Evolutionary conservation across 192 early-diverging fungal genomes (phyloP).

Genomic region (Gryganskiella cystojenkinii): DNA sequence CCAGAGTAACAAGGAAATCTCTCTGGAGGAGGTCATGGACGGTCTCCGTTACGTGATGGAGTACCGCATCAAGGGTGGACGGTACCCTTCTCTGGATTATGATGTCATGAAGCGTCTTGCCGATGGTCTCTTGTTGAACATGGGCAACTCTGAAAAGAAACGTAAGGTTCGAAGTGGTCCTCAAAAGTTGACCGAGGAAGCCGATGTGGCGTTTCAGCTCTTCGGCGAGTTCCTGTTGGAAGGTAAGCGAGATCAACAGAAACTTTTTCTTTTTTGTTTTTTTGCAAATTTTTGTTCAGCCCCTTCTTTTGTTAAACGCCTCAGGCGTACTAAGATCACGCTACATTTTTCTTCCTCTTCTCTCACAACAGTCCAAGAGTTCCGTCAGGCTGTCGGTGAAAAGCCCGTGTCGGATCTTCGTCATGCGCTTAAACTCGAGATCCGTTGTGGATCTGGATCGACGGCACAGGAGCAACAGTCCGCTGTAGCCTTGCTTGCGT

Average conservation of each 20-base stretch:
- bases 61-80: slow-evolving; percentile 88
- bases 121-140: slow-evolving; percentile 87
- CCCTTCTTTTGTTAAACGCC: not conserved
- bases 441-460: slow-evolving; percentile 74
- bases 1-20: slow-evolving; percentile 71
- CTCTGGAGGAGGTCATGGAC: slow-evolving; percentile 83
- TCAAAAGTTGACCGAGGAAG: slow-evolving; percentile 74
- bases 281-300: not conserved
- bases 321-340: not conserved
- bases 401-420: slow-evolving; percentile 84
- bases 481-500: slow-evolving; percentile 80
- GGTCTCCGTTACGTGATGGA: slow-evolving; percentile 96
- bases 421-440: slow-evolving; percentile 80
- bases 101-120: slow-evolving; percentile 88
- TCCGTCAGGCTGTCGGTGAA: slow-evolving; percentile 82
- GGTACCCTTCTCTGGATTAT: slow-evolving; percentile 82
- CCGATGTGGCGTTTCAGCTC: slow-evolving; percentile 87
- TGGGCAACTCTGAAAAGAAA: slow-evolving; percentile 68
- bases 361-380: slow-evolving; percentile 76
- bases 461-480: slow-evolving; percentile 77
- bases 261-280: not conserved
- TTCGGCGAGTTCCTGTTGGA: slow-evolving; percentile 97
- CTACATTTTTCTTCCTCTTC: not conserved
- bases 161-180: slow-evolving; percentile 72
- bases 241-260: slow-evolving; percentile 39